Conservation (phyloP, 1,284 basidiomycete species). For the Takashimella tepidaria region DNA sequence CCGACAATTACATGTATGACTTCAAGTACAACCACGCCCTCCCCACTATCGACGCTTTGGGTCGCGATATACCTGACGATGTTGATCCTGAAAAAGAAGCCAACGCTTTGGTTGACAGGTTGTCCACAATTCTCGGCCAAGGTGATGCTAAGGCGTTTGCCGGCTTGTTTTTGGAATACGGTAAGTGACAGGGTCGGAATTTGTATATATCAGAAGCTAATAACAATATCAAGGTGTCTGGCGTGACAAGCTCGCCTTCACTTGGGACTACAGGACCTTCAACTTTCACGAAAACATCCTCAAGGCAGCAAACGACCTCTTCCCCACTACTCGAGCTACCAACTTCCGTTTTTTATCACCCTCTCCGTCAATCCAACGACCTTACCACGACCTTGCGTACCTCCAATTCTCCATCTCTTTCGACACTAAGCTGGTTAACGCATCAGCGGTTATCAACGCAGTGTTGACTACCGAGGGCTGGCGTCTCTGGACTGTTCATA, state of each 20-base stretch:
- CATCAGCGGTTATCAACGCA: slow-evolving; percentile 55
- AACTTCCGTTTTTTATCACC: slow-evolving; percentile 48
- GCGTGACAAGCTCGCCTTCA: slow-evolving; percentile 26
- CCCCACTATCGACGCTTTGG: slow-evolving; percentile 14
- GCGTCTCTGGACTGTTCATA: slow-evolving; percentile 56
- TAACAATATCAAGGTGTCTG: slow-evolving; percentile 6
- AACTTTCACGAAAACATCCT: slow-evolving; percentile 19
- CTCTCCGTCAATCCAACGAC: slow-evolving; percentile 46
- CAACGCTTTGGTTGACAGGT: neutral
- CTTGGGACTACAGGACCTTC: slow-evolving; percentile 33
- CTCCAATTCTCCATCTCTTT: slow-evolving; percentile 56
- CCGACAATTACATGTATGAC: slow-evolving; percentile 27
- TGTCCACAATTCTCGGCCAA: neutral
- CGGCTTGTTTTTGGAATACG: neutral
- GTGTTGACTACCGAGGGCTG: slow-evolving; percentile 51
- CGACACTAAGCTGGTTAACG: slow-evolving; percentile 52
- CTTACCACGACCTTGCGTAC: slow-evolving; percentile 57
- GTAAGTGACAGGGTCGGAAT: neutral
- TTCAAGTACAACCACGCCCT: slow-evolving; percentile 27
- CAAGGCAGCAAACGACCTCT: slow-evolving; percentile 27
- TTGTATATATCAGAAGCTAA: neutral
- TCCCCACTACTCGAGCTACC: slow-evolving; percentile 21
- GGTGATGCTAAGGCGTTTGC: neutral
- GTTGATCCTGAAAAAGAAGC: slow-evolving; percentile 10
- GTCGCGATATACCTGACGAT: slow-evolving; percentile 12